Evolutionary conservation across 139 green algal genomes (phyloP), one percentile per base, ranked within the genome.

Genomic region (Micromonas commoda): DNA sequence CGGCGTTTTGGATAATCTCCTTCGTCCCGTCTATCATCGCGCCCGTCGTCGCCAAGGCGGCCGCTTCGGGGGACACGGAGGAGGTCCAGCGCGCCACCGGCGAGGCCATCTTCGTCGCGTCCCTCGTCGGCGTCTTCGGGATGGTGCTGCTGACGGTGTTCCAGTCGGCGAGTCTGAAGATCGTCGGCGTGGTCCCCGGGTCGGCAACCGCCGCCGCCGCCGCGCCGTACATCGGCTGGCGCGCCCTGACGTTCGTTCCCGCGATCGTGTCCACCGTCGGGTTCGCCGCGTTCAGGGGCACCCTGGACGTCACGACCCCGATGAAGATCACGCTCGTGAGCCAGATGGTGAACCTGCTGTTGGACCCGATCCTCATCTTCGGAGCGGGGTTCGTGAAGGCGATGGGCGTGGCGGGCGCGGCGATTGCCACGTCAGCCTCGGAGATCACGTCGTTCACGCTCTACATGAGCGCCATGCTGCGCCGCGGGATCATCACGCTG

Each of bases 331-430:
- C 68, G 33, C 32, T 82, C 24, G n/a, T 66, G 31, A 63, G 33
- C 23, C 52, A 77, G 32, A 57, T 77, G 45, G 24, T 82, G 65
- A 82, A 82, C 29, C n/a, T 82, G 16, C 26, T 82, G 33, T 29
- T 77, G 21, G 77, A 82, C 57, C 77, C 77, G 68, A 32, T 82
- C 5, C 33, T 82, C 60, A 82, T 82, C 26, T 82, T 82, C 64
- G 53, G 66, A 4, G 16, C 33, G 9, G 64, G 64, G 20, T 33
- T 63, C 6, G 5, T 79, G 5, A 71, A 71, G 34, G 37, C 63
- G 33, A 71, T 82, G 52, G 77, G 77, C 3, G 53, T 82, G 24
- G 67, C 67, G 34, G 77, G 77, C 33, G 77, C 77, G 28, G 77
- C 77, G 65, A 52, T 77, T 5, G 77, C 66, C 6, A 82, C 77